Percentiles rank a stretch among this genome's conserved stretches.
Conservation (phyloP, 106 monocot genomes). For the Alisma plantagoaquatica region DNA sequence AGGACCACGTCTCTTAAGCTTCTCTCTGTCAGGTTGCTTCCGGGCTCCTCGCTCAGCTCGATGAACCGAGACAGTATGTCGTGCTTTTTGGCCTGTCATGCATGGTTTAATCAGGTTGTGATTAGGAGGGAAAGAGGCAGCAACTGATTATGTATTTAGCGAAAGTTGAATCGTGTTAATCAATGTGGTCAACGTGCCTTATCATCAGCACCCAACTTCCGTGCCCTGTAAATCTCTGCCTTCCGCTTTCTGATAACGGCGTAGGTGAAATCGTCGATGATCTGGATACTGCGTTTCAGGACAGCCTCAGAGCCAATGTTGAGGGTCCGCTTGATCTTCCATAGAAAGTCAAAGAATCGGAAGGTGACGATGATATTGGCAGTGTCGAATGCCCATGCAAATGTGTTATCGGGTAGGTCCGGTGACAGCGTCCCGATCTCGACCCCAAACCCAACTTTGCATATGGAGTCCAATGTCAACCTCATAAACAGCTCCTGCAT, state of each 20-base stretch:
- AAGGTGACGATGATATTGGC: slow-evolving; percentile 68
- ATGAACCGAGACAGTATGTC: slow-evolving; percentile 95
- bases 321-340: slow-evolving; percentile 68
- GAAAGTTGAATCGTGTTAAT: too few relatives aligned
- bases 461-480: slow-evolving; percentile 85
- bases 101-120: neutral
- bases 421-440: slow-evolving; percentile 73
- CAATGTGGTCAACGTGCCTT: too few relatives aligned
- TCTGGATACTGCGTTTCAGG: slow-evolving; percentile 53
- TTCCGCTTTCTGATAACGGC: slow-evolving; percentile 60
- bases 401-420: slow-evolving; percentile 54
- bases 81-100: slow-evolving; percentile 52
- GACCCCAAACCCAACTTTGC: slow-evolving; percentile 84
- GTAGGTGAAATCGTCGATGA: slow-evolving; percentile 78
- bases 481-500: slow-evolving; percentile 76
- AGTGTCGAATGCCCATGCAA: slow-evolving; percentile 65
- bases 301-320: slow-evolving; percentile 48
- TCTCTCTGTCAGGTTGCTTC: slow-evolving; percentile 42
- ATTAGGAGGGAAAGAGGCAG: neutral
- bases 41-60: slow-evolving; percentile 50
- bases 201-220: too few relatives aligned
- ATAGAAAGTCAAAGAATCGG: slow-evolving; percentile 60
- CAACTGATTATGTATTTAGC: too few relatives aligned
- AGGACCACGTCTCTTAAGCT: slow-evolving; percentile 81
- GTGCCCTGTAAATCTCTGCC: slow-evolving; percentile 37